These are phyloP conservation scores for Coniochaeta sp. DNA, from an alignment of 2,329 filamentous ascomycete genomes.

Conservation along the genomic window DNA sequence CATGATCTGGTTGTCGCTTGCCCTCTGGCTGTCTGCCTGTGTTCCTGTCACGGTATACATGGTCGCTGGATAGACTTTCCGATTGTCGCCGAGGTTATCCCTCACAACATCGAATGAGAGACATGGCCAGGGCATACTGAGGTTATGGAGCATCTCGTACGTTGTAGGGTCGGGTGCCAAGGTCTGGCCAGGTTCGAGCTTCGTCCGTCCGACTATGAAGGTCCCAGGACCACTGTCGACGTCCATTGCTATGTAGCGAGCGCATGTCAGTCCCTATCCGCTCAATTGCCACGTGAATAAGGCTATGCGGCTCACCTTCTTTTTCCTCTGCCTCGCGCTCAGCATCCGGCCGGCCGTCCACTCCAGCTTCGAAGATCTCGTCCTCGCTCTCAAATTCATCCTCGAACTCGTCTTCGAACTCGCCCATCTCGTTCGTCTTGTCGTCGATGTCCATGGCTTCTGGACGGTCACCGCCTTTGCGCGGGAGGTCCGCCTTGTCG, in stretches of 20 bases:
- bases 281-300: not conserved
- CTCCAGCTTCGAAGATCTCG: slow-evolving; percentile 88
- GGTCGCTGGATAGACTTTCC: slow-evolving; percentile 89
- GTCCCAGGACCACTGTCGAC: slow-evolving; percentile 71
- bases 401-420: slow-evolving; percentile 95
- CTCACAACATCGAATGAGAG: slow-evolving; percentile 89
- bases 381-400: slow-evolving; percentile 84
- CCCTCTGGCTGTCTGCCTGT: slow-evolving; percentile 69
- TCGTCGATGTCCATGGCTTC: slow-evolving; percentile 62
- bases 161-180: slow-evolving; percentile 87
- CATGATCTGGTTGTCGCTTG: slow-evolving; percentile 87
- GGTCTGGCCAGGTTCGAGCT: slow-evolving; percentile 84
- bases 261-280: not conserved
- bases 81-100: slow-evolving; percentile 79
- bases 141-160: slow-evolving; percentile 94
- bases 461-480: slow-evolving; percentile 55
- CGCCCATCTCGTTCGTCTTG: slow-evolving; percentile 51
- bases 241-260: slow-evolving; percentile 70
- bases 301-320: slow-evolving; percentile 42
- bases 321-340: slow-evolving; percentile 88
- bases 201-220: slow-evolving; percentile 91
- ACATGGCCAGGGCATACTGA: slow-evolving; percentile 94
- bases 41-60: slow-evolving; percentile 94
- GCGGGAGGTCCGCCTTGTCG: slow-evolving; percentile 36
- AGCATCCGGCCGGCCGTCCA: slow-evolving; percentile 85